phyloP scores from a whole-genome alignment of 306 rosid genomes.

The Quercus ilex region DNA sequence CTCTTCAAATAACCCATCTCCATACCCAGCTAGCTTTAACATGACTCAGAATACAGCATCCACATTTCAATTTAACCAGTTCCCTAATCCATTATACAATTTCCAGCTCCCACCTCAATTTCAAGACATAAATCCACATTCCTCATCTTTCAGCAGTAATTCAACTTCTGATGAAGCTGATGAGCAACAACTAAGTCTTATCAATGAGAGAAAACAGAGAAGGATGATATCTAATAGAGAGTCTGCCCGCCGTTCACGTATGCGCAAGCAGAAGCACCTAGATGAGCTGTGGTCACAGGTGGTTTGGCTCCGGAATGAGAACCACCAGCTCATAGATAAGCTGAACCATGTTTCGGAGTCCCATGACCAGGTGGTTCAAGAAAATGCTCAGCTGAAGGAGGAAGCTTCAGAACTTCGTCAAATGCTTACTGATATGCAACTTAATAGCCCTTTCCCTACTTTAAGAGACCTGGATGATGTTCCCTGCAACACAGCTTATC shows the following conservation, averaged over 20 bases:
- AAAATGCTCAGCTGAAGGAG: slow-evolving; percentile 71
- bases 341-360: slow-evolving; percentile 61
- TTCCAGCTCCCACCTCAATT: slow-evolving; percentile 42
- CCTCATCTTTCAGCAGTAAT: slow-evolving; percentile 62
- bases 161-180: slow-evolving; percentile 94
- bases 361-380: slow-evolving; percentile 59
- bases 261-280: slow-evolving; percentile 89
- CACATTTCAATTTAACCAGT: slow-evolving; percentile 41
- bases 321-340: slow-evolving; percentile 66
- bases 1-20: slow-evolving; percentile 44
- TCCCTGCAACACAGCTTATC: slow-evolving; percentile 43
- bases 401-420: slow-evolving; percentile 73
- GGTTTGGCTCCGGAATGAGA: slow-evolving; percentile 83
- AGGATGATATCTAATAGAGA: slow-evolving; percentile 97
- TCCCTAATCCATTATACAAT: slow-evolving; percentile 38
- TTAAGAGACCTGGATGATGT: slow-evolving; percentile 54
- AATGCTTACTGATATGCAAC: slow-evolving; percentile 60
- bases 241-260: slow-evolving; percentile 85
- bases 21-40: slow-evolving; percentile 35
- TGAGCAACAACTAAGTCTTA: slow-evolving; percentile 59
- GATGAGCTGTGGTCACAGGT: slow-evolving; percentile 98
- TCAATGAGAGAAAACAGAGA: slow-evolving; percentile 77
- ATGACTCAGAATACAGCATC: slow-evolving; percentile 34
- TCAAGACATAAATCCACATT: slow-evolving; percentile 54
- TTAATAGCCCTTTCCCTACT: slow-evolving; percentile 51